A percentile compares a stretch with the other conserved stretches of the same genome.
These are phyloP conservation scores for Chenopodium formosanum DNA, from an alignment of 148 eudicot species.

Conservation along the genomic window DNA sequence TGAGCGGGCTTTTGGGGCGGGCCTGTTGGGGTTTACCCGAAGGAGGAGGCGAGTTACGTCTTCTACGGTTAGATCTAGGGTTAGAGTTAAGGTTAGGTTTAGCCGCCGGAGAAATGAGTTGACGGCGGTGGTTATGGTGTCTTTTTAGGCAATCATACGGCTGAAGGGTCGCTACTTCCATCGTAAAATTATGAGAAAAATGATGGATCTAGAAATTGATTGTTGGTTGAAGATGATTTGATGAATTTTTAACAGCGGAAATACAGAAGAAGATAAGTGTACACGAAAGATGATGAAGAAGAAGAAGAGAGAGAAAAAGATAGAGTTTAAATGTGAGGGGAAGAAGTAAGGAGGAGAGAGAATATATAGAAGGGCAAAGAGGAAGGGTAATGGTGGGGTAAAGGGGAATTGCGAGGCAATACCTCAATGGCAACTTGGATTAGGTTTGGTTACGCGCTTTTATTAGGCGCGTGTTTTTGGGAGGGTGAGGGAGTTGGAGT, in stretches of 20 bases:
- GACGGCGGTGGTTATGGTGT: constrained; percentile 20
- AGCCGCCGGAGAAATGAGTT: constrained; percentile 17
- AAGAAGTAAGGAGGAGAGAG: background rate
- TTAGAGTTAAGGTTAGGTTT: constrained; percentile 22
- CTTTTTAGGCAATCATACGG: constrained; percentile 35
- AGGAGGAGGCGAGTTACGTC: constrained; percentile 28
- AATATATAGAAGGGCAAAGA: constrained; percentile 9
- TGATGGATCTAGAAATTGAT: no score
- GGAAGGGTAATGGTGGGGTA: background rate
- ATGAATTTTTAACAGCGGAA: no score
- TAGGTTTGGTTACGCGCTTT: background rate
- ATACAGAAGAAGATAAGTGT: background rate
- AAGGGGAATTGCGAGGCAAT: constrained; percentile 9
- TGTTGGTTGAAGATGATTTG: no score
- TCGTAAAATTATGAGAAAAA: background rate
- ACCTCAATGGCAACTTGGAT: background rate
- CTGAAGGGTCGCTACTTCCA: constrained; percentile 40
- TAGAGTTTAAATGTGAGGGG: constrained; percentile 7
- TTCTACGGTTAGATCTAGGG: constrained; percentile 35
- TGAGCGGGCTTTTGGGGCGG: constrained; percentile 16
- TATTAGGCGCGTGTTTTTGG: background rate
- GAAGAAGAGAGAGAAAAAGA: background rate
- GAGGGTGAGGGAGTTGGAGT: no score
- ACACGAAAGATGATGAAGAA: background rate
- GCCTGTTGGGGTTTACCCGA: constrained; percentile 5